Evolutionary conservation across 345 rosid species (phyloP).

Genomic region (Eucalyptus regnans): DNA sequence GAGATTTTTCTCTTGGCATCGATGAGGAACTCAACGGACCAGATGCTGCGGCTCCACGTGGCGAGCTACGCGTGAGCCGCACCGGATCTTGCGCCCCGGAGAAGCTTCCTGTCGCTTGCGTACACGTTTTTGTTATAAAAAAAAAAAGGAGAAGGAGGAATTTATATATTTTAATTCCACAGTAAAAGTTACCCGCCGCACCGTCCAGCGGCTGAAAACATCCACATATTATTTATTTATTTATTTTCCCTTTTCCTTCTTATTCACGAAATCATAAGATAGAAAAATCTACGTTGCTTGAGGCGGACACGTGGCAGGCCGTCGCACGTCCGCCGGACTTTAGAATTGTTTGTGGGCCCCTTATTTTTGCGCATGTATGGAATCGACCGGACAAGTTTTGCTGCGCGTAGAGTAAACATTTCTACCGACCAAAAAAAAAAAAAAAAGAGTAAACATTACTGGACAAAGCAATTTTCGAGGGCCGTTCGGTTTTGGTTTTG

Average conservation of each 20-base stretch:
- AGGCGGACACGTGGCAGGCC: not conserved
- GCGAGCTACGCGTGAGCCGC: not conserved
- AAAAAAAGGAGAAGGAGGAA: not conserved
- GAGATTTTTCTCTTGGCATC: not conserved
- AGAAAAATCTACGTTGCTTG: not conserved
- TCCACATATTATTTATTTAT: not conserved
- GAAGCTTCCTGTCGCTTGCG: not conserved
- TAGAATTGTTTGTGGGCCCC: not conserved
- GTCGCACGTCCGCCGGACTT: not conserved
- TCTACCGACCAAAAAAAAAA: not conserved
- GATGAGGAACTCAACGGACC: not conserved
- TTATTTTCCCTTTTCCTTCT: rapidly evolving
- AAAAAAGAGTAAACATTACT: not conserved
- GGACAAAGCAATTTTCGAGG: not conserved
- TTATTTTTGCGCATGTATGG: not conserved
- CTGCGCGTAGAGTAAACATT: not conserved
- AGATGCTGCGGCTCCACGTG: not conserved
- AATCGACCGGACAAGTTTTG: not conserved
- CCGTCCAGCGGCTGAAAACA: not conserved
- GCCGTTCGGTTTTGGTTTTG: not conserved
- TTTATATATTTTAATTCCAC: not conserved
- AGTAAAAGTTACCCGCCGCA: not conserved
- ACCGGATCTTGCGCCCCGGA: not conserved
- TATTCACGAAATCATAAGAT: not conserved
- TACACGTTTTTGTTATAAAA: not conserved